These are phyloP conservation scores for Malus asiatica DNA, from an alignment of 306 rosid genomes.

Conservation along the genomic window DNA sequence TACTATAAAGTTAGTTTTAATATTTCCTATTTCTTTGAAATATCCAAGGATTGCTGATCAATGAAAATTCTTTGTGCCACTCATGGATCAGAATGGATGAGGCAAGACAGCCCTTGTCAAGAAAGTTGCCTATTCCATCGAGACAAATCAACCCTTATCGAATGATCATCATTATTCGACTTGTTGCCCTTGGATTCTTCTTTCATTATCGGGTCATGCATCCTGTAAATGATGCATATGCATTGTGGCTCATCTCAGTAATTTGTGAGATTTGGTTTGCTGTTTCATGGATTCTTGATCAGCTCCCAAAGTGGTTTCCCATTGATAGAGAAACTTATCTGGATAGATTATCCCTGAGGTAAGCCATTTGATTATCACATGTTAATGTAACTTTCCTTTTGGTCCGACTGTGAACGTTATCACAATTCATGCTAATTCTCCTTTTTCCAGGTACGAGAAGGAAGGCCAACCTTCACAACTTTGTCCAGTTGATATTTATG, in stretches of 20 bases:
- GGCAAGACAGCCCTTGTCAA: conserved; percentile 61
- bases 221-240: conserved; percentile 53
- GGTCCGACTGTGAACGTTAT: not conserved
- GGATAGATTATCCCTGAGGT: conserved; percentile 53
- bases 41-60: not conserved
- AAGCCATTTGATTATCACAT: conserved; percentile 6
- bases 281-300: conserved; percentile 66
- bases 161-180: conserved; percentile 50
- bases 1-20: not conserved
- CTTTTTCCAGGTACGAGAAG: conserved; percentile 48
- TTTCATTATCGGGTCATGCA: conserved; percentile 50
- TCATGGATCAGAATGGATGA: conserved; percentile 50
- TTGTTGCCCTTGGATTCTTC: conserved; percentile 60
- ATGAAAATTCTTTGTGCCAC: not conserved
- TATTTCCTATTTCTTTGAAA: not conserved
- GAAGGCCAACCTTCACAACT: conserved; percentile 54
- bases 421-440: not conserved
- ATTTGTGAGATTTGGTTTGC: conserved; percentile 72
- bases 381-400: not conserved
- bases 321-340: conserved; percentile 56
- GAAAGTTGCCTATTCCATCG: conserved; percentile 47
- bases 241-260: conserved; percentile 55
- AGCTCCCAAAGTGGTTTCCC: conserved; percentile 61
- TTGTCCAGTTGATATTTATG: conserved; percentile 46
- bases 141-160: conserved; percentile 55